Base-by-base conservation (phyloP, 768 basidiomycete species). In the Kwoniella mangroviensis region DNA sequence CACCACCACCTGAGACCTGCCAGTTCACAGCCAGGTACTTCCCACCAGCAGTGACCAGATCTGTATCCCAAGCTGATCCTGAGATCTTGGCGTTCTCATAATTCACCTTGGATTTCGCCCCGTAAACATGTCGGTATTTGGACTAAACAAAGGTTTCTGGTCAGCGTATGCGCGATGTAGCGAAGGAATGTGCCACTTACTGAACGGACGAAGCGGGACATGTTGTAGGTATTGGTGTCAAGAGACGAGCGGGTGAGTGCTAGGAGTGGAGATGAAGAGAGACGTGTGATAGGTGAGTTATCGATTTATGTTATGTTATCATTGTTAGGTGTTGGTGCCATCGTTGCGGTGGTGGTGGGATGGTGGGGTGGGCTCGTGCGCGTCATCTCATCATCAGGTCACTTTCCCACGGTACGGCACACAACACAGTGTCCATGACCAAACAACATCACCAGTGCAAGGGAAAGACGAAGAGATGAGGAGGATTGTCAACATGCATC, bases 51-150 rank as follows among this genome's bases (percentile, higher is more conserved):
- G 91, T 87, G 73, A 97, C 86, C 71, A 98, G 84, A 82, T 98
- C 96, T 54, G 96, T 98, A 83, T 98, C 96, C 94, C 93, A 98
- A 10, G 96, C 94, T 74, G 89, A 92, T 83, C 89, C 90, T 59
- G 92, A 90, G 19, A 93, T 87, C 83, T 94, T 94, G 60, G 67
- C 75, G 57, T 82, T 82, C 73, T 84, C 83, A 72, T 85, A 83
- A 52, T 70, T 65, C 68, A 73, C 93, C 86, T 94, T 96, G 43
- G 90, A 87, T 72, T 89, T 84, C 75, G 94, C 92, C 41, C 93
- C 94, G 82, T 91, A 98, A 81, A 96, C 93, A 84, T 98, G 95
- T 89, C 92, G 88, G 85, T 94, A 94, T 83, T 94, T 94, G 63
- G 92, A 92, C 49, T 81, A 41, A 6, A 19, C 28, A 17, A 58